Evolutionary conservation across 179 eudicot species (phyloP), one percentile per base, ranked within the genome.

Genomic region (Carnegiea gigantea): DNA sequence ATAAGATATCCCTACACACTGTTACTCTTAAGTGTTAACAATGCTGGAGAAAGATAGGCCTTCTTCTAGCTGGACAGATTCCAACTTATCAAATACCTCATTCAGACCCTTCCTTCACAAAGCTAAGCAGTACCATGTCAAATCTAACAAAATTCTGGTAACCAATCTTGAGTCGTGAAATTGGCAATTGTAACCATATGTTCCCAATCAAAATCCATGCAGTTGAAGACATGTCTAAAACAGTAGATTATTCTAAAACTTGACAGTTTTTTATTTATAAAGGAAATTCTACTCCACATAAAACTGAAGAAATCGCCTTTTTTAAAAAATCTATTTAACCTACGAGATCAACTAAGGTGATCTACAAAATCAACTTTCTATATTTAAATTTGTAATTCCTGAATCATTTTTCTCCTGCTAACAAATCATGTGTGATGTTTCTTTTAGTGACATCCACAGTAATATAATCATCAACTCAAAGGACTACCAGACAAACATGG

Each of bases 91-190:
- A 87, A 94, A 93, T 64, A 91, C 81, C 82, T 87, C 89, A 77
- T 92, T 92, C 73, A 94, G 94, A 80, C 96, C 92, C 86, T 85
- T 89, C 90, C 98, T 94, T 84, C 73, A 84, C 26, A 80, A 77
- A 70, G 62, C 65, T 36, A 78, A 53, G 78, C 44, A 53, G 0
- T 13, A 60, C 67, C 26, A 60, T 2, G 9, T 60, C 26, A 60
- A 26, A 60, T 33, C 1, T 9, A 30, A 9, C 6, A 28, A 26
- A 68, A 68, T 11, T 2, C 13, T 1, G 1, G 21, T 14, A 13
- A 28, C 17, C 1, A 30, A 20, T 68, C 73, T 30, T 28, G 30
- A 68, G 38, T 28, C 17, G 21, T 68, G 73, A 30, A 13, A 1
- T 33, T 14, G 43, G 73, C 43, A 28, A 60, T 20, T 20, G 23